These are phyloP conservation scores for Heracleum sosnowskyi DNA, from an alignment of 129 eudicot genomes.

Conservation along the genomic window DNA sequence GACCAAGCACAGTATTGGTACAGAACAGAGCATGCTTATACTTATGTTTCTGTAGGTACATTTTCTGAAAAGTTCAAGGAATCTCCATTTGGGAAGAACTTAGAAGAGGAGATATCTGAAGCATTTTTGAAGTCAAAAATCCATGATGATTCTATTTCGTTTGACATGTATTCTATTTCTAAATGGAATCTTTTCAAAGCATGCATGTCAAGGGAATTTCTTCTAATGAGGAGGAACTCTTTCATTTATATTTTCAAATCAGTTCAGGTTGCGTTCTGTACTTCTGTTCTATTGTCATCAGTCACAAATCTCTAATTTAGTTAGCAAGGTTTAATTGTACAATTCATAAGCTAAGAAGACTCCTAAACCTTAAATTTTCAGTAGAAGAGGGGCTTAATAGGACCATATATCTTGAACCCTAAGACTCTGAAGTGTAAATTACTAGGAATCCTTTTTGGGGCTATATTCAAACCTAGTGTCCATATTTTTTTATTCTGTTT, in stretches of 20 bases:
- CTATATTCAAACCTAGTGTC: neutral
- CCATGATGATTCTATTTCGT: slow-evolving; percentile 34
- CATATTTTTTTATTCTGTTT: neutral
- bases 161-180: slow-evolving; percentile 32
- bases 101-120: slow-evolving; percentile 25
- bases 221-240: slow-evolving; percentile 39
- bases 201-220: slow-evolving; percentile 44
- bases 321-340: neutral
- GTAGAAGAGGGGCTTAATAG: neutral
- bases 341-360: too few relatives aligned
- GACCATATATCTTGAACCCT: neutral
- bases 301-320: neutral
- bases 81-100: slow-evolving; percentile 28
- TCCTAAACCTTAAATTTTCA: neutral
- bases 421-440: too few relatives aligned
- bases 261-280: slow-evolving; percentile 27
- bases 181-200: slow-evolving; percentile 43
- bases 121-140: slow-evolving; percentile 22
- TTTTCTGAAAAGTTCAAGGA: slow-evolving; percentile 38
- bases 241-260: slow-evolving; percentile 37
- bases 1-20: slow-evolving; percentile 49
- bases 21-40: slow-evolving; percentile 20
- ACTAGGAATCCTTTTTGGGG: neutral
- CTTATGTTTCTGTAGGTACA: slow-evolving; percentile 28
- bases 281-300: neutral